Conservation (phyloP, 768 basidiomycete species). For the Phylloporus sp. region DNA sequence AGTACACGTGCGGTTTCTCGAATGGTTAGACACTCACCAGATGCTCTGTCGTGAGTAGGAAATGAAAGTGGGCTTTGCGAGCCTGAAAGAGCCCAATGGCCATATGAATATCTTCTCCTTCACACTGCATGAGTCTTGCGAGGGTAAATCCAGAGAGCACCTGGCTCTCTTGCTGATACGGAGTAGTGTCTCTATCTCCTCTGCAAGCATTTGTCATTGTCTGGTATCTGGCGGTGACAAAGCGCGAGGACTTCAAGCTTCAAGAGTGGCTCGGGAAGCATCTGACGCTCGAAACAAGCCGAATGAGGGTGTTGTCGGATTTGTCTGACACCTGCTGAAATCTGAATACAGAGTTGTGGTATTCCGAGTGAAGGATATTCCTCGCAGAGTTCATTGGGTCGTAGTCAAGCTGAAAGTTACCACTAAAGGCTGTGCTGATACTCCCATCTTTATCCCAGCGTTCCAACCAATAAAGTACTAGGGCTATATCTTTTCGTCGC, state of each 20-base stretch:
- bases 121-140: background rate
- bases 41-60: conserved; percentile 8
- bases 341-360: background rate
- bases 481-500: background rate
- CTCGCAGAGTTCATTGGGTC: conserved; percentile 3
- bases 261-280: conserved; percentile 2
- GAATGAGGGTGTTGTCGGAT: conserved; percentile 4
- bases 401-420: no score
- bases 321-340: background rate
- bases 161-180: background rate
- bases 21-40: background rate
- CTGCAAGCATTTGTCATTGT: conserved; percentile 4
- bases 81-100: conserved; percentile 1
- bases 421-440: background rate
- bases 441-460: no score
- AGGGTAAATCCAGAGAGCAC: background rate
- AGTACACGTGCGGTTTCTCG: background rate
- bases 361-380: background rate
- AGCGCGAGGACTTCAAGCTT: background rate
- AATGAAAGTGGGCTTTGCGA: conserved; percentile 6
- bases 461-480: no score
- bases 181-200: conserved; percentile 1
- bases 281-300: conserved; percentile 5
- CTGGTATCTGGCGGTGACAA: conserved; percentile 1
- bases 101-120: conserved; percentile 2